Evolutionary conservation across 2,329 filamentous ascomycete genomes (phyloP), one percentile per base, ranked within the genome.

Genomic region (Penicillium rolfsii): DNA sequence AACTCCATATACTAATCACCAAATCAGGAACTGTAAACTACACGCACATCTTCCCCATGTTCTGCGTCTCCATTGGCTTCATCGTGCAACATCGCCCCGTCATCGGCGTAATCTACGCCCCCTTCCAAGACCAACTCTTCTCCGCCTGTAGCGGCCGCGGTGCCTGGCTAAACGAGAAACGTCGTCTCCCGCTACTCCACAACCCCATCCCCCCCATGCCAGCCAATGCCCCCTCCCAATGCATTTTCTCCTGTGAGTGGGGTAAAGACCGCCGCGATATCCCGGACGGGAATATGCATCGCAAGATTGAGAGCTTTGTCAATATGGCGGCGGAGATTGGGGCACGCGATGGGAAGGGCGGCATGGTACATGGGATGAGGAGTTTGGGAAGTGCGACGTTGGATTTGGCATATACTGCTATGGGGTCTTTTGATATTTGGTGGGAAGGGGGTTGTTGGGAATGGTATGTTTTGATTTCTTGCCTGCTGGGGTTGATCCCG

Each of bases 381-480:
- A 90, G 89, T 73, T 73, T 93, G 59, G 89, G 89, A 3, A 89
- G 88, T 70, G 90, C 90, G 8, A 91, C 90, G 1, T 72, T 93
- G 57, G 90, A 92, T 74, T 76, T 93, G 52, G 89, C 89, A 0
- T 93, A 92, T 72, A 85, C 86, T 9, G 90, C 90, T 12, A 90
- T 90, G 83, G 90, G 90, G 0, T 81, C 86, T 0, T 88, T 92
- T 66, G 90, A 93, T 75, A 91, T 92, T 11, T 92, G 90, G 89
- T 93, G 89, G 89, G 89, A 93, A 72, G 90, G 89, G 3, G 89
- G 89, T 0, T 91, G 89, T 70, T 91, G 89, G 89, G 90, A 92
- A 75, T 93, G 90, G 87, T 88, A 22, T 22, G 9, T 38, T 58
- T 40, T 40, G 6, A 41, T 57, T 28, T 35, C 4, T 43, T 50